Conservation (phyloP, 352 stramenopile genomes). For the Globisporangium ultimum region DNA sequence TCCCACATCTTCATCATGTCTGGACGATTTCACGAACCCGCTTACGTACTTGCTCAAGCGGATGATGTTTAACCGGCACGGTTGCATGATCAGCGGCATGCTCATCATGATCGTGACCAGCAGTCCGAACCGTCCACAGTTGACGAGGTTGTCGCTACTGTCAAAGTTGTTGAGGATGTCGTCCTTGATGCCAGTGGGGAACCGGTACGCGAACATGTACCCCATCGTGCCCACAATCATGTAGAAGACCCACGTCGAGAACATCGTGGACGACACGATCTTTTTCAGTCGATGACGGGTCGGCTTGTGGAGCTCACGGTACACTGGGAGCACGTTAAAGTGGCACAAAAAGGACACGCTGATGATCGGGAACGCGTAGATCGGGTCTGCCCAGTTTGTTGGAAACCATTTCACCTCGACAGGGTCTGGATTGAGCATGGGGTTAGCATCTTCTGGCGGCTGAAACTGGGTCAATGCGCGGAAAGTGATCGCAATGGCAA, state of each 20-base stretch:
- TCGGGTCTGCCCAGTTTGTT: slow-evolving; percentile 52
- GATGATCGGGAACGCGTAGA: slow-evolving; percentile 93
- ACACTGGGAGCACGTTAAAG: slow-evolving; percentile 97
- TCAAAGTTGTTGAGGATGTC: slow-evolving; percentile 90
- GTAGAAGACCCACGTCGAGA: slow-evolving; percentile 93
- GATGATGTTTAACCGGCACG: slow-evolving; percentile 75
- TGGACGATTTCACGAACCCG: slow-evolving; percentile 29
- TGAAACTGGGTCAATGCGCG: slow-evolving; percentile 31
- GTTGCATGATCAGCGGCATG: slow-evolving; percentile 83
- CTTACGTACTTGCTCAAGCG: slow-evolving; percentile 48
- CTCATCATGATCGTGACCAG: slow-evolving; percentile 82
- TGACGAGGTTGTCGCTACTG: slow-evolving; percentile 70
- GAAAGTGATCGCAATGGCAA: slow-evolving; percentile 69
- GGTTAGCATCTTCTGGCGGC: slow-evolving; percentile 4
- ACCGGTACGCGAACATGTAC: slow-evolving; percentile 83
- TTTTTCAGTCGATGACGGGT: slow-evolving; percentile 89
- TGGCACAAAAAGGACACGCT: slow-evolving; percentile 97
- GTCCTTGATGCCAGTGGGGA: slow-evolving; percentile 56
- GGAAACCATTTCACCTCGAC: slow-evolving; percentile 47
- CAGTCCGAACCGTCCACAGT: slow-evolving; percentile 72
- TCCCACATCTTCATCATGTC: slow-evolving; percentile 26
- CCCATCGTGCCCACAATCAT: slow-evolving; percentile 91
- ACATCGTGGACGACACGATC: slow-evolving; percentile 92
- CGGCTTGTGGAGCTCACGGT: slow-evolving; percentile 94
- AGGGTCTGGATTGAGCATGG: neutral